These are phyloP conservation scores for Gossypium gossypioides DNA, from an alignment of 441 rosid species.

Conservation along the genomic window DNA sequence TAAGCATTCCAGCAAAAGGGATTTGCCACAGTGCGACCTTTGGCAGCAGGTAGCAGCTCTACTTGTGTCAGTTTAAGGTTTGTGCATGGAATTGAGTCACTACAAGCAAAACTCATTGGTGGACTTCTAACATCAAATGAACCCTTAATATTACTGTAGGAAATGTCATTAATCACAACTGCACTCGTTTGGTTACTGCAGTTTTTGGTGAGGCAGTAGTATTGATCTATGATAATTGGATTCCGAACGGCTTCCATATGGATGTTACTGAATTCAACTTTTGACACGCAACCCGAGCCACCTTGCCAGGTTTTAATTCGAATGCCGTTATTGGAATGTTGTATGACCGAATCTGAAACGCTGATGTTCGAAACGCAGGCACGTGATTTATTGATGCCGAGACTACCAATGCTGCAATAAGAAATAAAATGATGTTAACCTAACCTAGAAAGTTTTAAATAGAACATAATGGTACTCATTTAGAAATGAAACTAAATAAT, in stretches of 20 bases:
- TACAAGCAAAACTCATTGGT: slow-evolving; percentile 63
- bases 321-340: slow-evolving; percentile 49
- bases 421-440: background rate
- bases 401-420: slow-evolving; percentile 68
- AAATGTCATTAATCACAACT: slow-evolving; percentile 41
- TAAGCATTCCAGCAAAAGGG: slow-evolving; percentile 77
- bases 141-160: slow-evolving; percentile 49
- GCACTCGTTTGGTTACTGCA: slow-evolving; percentile 66
- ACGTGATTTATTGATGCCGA: slow-evolving; percentile 53
- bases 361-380: slow-evolving; percentile 72
- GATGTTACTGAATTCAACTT: slow-evolving; percentile 52
- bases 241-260: slow-evolving; percentile 54
- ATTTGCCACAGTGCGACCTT: slow-evolving; percentile 30
- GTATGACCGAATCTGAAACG: slow-evolving; percentile 47
- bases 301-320: slow-evolving; percentile 90
- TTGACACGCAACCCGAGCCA: slow-evolving; percentile 54
- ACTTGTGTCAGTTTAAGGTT: slow-evolving; percentile 46
- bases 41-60: slow-evolving; percentile 44
- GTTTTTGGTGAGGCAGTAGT: slow-evolving; percentile 48
- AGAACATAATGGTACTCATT: background rate
- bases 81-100: slow-evolving; percentile 65
- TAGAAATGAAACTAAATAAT: background rate
- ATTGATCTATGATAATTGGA: slow-evolving; percentile 69
- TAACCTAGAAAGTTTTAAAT: background rate
- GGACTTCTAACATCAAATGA: slow-evolving; percentile 56